phyloP scores from a whole-genome alignment of 2,329 filamentous ascomycete species.

The Stromatinia cepivora region DNA sequence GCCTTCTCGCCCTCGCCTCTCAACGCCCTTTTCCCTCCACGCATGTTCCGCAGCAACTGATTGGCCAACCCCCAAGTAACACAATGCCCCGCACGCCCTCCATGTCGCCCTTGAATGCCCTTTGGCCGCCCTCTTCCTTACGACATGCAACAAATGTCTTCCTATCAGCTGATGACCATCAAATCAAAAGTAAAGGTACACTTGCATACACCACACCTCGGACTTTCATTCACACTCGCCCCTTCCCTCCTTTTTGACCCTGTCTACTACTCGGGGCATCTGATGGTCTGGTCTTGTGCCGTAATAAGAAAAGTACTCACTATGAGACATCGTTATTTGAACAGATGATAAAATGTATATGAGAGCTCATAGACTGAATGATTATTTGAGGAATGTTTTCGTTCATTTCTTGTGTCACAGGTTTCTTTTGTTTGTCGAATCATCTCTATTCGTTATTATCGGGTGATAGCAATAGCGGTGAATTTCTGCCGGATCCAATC shows the following conservation, averaged over 20 bases:
- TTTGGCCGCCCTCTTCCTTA: background rate
- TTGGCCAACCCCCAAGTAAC: background rate
- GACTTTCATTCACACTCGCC: background rate
- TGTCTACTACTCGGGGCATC: background rate
- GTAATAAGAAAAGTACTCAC: background rate
- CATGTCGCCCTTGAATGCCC: background rate
- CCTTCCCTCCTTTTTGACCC: background rate
- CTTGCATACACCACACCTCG: background rate
- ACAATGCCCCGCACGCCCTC: background rate
- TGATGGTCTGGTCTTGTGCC: background rate
- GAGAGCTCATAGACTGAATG: background rate
- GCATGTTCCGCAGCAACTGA: background rate
- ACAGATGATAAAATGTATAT: background rate
- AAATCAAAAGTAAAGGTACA: background rate
- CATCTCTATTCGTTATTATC: background rate
- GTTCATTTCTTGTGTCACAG: background rate
- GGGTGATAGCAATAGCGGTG: background rate
- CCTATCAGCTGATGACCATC: background rate
- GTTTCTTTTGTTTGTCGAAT: background rate
- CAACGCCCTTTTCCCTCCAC: background rate
- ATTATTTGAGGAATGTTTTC: background rate
- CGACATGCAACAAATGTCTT: background rate
- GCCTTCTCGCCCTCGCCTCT: background rate
- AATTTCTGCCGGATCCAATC: slow-evolving; percentile 15
- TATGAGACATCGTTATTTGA: background rate